Conservation (phyloP, 192 early-diverging fungal species). For the Coemansia sp. region DNA sequence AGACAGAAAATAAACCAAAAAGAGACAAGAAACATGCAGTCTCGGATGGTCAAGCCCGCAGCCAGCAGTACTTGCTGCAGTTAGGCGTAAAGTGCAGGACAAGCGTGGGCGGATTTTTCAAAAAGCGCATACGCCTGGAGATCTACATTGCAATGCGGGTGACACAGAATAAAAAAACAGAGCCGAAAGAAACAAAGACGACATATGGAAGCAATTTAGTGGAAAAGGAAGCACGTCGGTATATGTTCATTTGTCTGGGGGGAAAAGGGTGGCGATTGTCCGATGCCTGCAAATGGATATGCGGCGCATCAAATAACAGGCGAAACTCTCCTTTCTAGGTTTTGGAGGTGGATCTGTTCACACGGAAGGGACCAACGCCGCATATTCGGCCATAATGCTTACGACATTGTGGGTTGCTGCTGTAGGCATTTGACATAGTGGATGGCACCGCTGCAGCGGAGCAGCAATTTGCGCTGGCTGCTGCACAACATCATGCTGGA, state of each 20-base stretch:
- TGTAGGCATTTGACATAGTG: not conserved
- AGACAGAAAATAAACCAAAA: not conserved
- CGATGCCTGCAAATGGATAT: not conserved
- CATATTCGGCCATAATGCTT: not conserved
- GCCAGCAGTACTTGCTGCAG: constrained; percentile 1
- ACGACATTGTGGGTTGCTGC: not conserved
- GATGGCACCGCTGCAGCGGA: not conserved
- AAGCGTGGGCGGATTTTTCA: constrained; percentile 36
- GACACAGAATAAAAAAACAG: not conserved
- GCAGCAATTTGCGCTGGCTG: not conserved
- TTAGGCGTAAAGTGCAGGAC: constrained; percentile 37
- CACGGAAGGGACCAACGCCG: not conserved
- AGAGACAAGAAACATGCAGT: not conserved
- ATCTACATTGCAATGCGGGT: constrained; percentile 33
- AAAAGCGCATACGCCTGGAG: constrained; percentile 46
- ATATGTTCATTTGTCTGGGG: not conserved
- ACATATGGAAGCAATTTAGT: not conserved
- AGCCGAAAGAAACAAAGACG: not conserved
- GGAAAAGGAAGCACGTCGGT: not conserved
- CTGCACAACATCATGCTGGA: not conserved
- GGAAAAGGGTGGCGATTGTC: not conserved
- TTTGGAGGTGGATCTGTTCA: not conserved
- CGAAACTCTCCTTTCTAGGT: not conserved
- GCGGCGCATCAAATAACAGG: not conserved
- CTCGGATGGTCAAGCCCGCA: not conserved